phyloP scores from a whole-genome alignment of 2,329 filamentous ascomycete species.

The Arthrobotrys megalospora region DNA sequence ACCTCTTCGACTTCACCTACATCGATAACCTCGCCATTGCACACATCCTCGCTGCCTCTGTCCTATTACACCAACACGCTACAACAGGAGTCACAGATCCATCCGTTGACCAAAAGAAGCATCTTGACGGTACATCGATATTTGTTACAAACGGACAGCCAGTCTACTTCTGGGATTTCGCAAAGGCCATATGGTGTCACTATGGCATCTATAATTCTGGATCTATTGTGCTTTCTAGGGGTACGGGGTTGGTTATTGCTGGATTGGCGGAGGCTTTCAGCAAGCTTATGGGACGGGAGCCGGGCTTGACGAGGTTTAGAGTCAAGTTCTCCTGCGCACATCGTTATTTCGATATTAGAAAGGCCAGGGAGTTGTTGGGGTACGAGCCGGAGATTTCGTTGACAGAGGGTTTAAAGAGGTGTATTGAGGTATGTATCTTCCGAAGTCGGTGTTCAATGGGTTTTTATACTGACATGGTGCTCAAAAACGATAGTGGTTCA shows the following conservation, averaged over 20 bases:
- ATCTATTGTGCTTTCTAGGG: constrained; percentile 59
- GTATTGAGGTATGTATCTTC: constrained; percentile 62
- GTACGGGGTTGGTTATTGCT: constrained; percentile 63
- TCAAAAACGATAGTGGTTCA: constrained; percentile 46
- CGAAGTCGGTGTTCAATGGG: not conserved
- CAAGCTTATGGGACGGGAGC: constrained; percentile 64
- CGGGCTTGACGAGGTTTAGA: constrained; percentile 64
- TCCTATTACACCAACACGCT: constrained; percentile 77
- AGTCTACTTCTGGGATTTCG: constrained; percentile 92
- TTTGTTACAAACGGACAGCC: constrained; percentile 92
- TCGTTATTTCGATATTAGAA: constrained; percentile 66
- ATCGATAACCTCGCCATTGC: constrained; percentile 80
- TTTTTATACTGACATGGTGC: constrained; percentile 13
- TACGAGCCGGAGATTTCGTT: constrained; percentile 65
- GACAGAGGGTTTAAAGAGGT: constrained; percentile 65
- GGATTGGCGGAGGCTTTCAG: constrained; percentile 64
- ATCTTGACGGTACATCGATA: constrained; percentile 87
- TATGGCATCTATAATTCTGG: constrained; percentile 65
- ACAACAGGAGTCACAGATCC: constrained; percentile 65
- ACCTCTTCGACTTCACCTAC: constrained; percentile 80
- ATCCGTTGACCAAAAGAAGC: constrained; percentile 78
- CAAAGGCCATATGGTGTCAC: constrained; percentile 80
- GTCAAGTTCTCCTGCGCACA: constrained; percentile 65
- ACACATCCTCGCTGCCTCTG: constrained; percentile 84
- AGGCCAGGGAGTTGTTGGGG: constrained; percentile 65